Base-by-base conservation (phyloP, 1,139 yeast genomes). In the Ogataea hybrid region DNA sequence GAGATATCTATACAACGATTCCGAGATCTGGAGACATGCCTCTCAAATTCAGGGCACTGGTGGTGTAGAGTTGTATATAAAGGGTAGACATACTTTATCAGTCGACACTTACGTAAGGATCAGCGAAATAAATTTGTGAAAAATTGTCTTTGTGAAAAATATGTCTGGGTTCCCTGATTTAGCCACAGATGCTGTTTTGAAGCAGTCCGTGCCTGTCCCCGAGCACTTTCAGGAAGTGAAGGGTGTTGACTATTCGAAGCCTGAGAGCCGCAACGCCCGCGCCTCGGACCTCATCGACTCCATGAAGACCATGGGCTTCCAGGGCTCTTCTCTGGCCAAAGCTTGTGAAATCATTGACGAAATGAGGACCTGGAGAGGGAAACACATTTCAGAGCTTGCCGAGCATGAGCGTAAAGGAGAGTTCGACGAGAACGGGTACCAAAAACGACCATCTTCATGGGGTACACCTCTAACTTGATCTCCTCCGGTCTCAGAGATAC, bases 231-330 rank as follows among this genome's bases (percentile, higher is more conserved):
- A 77, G 18, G 75, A 79, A 56, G 96, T 94, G 30, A 69, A 75
- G 44, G 99, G 98, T 42, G 79, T 92, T 37, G 97, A 92, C 65
- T 94, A 90, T 65, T 80, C 90, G 39, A 73, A 81, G 53, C 83
- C 84, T 36, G 73, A 73, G 43, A 65, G 69, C 46, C 65, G 69
- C 41, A 79, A 88, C 63, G 80, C 86, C 77, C 70, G 73, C 38
- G 97, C 97, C 21, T 71, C 73, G 14, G 94, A 87, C 57, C 70
- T 92, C 52, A 76, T 92, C 51, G 71, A 70, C 28, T 78, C 94
- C 30, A 92, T 94, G 98, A 78, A 71, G 55, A 81, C 80, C 35
- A 92, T 92, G 97, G 99, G 99, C n/a, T 94, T 92, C 72, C 99
- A 92, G 68, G 98, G 96, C 5, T 77, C 90, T 15, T 76, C 94